Evolutionary conservation across 371 early-diverging fungal species (phyloP).

Genomic region (Chytridium lagenaria): DNA sequence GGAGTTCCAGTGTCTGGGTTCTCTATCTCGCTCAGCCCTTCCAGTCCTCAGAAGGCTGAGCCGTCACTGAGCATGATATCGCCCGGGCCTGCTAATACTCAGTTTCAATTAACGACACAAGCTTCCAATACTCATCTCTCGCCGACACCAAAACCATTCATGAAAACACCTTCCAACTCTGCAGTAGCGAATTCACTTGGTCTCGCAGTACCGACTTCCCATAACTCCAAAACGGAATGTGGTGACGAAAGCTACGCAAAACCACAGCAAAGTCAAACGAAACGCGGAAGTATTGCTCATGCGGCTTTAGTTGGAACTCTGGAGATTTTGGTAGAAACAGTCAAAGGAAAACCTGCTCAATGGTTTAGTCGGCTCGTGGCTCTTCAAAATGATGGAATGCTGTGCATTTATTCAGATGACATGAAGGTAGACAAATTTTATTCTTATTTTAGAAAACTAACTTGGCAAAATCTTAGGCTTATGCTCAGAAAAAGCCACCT

Average conservation of each 20-base stretch:
- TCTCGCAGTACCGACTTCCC: not conserved
- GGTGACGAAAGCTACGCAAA: not conserved
- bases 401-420: conserved; percentile 31
- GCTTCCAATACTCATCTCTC: not conserved
- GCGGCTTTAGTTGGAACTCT: not conserved
- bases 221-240: not conserved
- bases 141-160: not conserved
- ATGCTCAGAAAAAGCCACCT: conserved; percentile 27
- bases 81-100: not conserved
- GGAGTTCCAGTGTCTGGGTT: not conserved
- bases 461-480: not conserved
- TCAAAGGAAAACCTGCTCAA: conserved; percentile 7
- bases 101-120: not conserved
- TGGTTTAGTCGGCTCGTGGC: conserved; percentile 28
- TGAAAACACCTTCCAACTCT: not conserved
- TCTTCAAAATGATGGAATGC: conserved; percentile 33
- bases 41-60: not conserved
- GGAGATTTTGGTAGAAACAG: not conserved
- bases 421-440: conserved; percentile 20
- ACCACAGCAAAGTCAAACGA: not conserved
- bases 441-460: not conserved
- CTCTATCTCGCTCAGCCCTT: not conserved
- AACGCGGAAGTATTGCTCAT: not conserved
- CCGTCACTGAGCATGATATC: not conserved
- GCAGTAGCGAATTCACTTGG: conserved; percentile 1